A percentile compares a stretch with the other conserved stretches of the same genome.
Evolutionary conservation across 164 flowering plant genomes (phyloP).

Genomic region (Tinospora cordifolia): DNA sequence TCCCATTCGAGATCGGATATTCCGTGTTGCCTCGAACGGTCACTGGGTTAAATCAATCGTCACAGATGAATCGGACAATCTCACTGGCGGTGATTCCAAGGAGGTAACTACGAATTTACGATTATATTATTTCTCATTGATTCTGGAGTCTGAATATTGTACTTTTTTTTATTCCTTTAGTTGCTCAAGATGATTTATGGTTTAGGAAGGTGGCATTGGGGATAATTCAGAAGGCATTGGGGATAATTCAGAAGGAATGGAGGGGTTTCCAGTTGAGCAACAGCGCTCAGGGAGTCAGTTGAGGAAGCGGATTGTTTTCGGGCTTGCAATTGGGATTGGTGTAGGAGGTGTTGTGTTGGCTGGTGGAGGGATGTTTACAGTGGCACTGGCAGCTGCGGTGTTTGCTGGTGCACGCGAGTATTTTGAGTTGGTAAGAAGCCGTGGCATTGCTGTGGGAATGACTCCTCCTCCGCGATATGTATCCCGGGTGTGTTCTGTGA

Average conservation of each 20-base stretch:
- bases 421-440: conserved; percentile 85
- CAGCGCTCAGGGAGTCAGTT: conserved; percentile 56
- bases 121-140: neutral
- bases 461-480: conserved; percentile 98
- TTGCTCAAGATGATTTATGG: neutral
- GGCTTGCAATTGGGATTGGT: conserved; percentile 51
- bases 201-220: neutral
- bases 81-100: conserved; percentile 21
- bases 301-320: conserved; percentile 70
- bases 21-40: conserved; percentile 8
- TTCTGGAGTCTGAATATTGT: neutral
- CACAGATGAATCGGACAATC: conserved; percentile 32
- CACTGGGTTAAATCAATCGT: conserved; percentile 29
- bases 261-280: conserved; percentile 24
- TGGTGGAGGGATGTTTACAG: conserved; percentile 74
- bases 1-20: conserved; percentile 7
- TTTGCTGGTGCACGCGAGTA: conserved; percentile 78
- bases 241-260: conserved; percentile 14
- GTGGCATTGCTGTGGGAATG: conserved; percentile 85
- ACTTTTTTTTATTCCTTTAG: neutral
- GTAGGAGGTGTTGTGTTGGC: conserved; percentile 36
- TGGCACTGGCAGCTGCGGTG: conserved; percentile 59
- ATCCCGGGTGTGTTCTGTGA: conserved; percentile 84
- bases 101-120: conserved; percentile 23
- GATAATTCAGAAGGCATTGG: conserved; percentile 24